phyloP scores from a whole-genome alignment of 2,329 filamentous ascomycete genomes.

The Tympanopsis confertula region DNA sequence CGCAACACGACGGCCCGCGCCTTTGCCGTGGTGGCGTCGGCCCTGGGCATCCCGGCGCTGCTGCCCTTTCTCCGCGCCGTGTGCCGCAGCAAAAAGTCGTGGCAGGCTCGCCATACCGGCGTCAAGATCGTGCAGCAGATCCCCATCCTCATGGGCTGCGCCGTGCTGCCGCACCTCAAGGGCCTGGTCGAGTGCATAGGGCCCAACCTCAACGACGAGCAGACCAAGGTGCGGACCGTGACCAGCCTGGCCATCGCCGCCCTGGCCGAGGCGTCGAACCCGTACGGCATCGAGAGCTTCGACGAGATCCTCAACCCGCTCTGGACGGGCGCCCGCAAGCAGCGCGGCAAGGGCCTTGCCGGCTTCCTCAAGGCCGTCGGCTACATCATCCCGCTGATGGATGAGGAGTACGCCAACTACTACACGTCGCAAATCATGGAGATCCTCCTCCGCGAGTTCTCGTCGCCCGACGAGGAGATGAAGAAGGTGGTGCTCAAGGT shows the following conservation, averaged over 20 bases:
- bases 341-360: constrained; percentile 88
- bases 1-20: constrained; percentile 94
- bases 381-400: constrained; percentile 97
- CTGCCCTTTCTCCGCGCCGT: constrained; percentile 91
- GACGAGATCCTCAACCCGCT: constrained; percentile 94
- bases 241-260: constrained; percentile 91
- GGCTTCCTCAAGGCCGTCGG: constrained; percentile 95
- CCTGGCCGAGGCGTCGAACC: constrained; percentile 88
- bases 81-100: constrained; percentile 96
- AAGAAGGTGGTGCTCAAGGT: constrained; percentile 99
- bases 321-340: constrained; percentile 92
- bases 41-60: constrained; percentile 86
- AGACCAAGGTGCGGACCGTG: constrained; percentile 93
- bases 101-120: constrained; percentile 94
- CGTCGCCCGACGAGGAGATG: constrained; percentile 97
- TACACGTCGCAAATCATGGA: constrained; percentile 99
- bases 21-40: constrained; percentile 93
- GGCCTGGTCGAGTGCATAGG: constrained; percentile 93
- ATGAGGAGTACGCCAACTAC: constrained; percentile 98
- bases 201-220: constrained; percentile 91
- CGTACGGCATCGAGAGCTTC: constrained; percentile 97
- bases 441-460: constrained; percentile 88
- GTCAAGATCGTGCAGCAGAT: constrained; percentile 99
- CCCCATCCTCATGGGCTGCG: constrained; percentile 96
- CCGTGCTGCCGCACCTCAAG: constrained; percentile 87